Evolutionary conservation across 495 filamentous ascomycete species (phyloP), one percentile per base, ranked within the genome.

Genomic region (Schizothecium vesticola): DNA sequence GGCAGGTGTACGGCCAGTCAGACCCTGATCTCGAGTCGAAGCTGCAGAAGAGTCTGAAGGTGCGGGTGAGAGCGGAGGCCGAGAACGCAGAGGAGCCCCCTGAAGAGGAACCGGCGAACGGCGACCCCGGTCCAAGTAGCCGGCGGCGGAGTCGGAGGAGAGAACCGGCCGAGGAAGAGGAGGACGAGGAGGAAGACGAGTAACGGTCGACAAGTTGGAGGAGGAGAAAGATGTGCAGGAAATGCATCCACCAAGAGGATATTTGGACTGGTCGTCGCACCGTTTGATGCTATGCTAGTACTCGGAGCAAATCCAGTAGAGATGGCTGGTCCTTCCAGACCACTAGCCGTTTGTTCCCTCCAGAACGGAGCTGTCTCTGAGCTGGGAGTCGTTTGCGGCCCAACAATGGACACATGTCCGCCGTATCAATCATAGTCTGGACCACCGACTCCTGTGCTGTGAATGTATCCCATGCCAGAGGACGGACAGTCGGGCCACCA

Each of bases 11-110:
- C 77, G 85, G 83, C 29, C 77, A 79, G 9, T 75, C 76, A 28
- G 81, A 76, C 9, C 79, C 82, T 4, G 85, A 87, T 61, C 73
- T 90, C 24, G 81, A 86, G 61, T 81, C 78, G 71, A 85, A 83
- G 70, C 69, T 89, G 21, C 77, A 83, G 65, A 72, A 74, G n/a
- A 87, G 84, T 73, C 70, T 88, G 28, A 82, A 83, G n/a, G 80
- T 86, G 12, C 78, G 81, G 64, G 74, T 77, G 3, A 74, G 78
- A 70, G 71, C 66, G 29, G 65, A 28, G 25, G 12, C 51, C 19
- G 77, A 63, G 11, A 43, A 56, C 2, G 64, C 64, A 1, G 71
- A 66, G 58, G 74, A 65, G 63, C 65, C 63, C n/a, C 43, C 43
- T 12, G 69, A 71, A 13, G 67, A 65, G 19, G 64, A 73, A 21